Conservation (phyloP, 2,329 filamentous ascomycete species). For the Rutstroemia sp. region DNA sequence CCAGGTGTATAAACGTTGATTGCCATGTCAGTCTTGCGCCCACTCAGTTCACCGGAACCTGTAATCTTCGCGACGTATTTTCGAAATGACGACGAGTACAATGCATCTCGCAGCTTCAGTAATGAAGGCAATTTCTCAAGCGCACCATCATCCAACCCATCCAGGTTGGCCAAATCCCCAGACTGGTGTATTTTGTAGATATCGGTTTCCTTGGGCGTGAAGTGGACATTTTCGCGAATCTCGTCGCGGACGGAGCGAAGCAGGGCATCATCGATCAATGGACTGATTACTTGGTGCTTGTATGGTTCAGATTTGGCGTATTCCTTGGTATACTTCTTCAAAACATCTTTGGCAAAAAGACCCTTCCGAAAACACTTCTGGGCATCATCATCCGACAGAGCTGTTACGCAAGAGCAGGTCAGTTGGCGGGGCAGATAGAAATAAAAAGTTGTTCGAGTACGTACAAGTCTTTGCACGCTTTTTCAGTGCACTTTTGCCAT, state of each 20-base stretch:
- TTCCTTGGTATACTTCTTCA: conserved; percentile 50
- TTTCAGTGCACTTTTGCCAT: conserved; percentile 35
- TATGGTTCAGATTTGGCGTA: conserved; percentile 67
- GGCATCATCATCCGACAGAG: conserved; percentile 26
- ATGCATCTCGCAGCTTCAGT: conserved; percentile 83
- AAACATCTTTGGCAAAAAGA: conserved; percentile 54
- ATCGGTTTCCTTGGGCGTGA: conserved; percentile 97
- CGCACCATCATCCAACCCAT: conserved; percentile 82
- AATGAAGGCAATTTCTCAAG: conserved; percentile 81
- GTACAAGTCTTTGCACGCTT: conserved; percentile 44
- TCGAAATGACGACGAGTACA: conserved; percentile 87
- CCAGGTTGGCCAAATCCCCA: conserved; percentile 91
- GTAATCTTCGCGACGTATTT: conserved; percentile 84
- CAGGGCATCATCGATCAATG: conserved; percentile 71
- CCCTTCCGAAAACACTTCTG: conserved; percentile 51
- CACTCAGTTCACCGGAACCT: conserved; percentile 77
- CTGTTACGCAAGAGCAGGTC: conserved; percentile 16
- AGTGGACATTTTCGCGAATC: conserved; percentile 83
- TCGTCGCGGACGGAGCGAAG: conserved; percentile 82
- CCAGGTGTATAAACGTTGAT: conserved; percentile 98
- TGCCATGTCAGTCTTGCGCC: conserved; percentile 95
- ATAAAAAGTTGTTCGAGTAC: conserved; percentile 15
- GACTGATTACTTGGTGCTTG: conserved; percentile 84
- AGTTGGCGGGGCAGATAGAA: conserved; percentile 11
- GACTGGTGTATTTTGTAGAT: conserved; percentile 99